Conservation (phyloP, 257 asterid species). For the Lithospermum erythrorhizon region DNA sequence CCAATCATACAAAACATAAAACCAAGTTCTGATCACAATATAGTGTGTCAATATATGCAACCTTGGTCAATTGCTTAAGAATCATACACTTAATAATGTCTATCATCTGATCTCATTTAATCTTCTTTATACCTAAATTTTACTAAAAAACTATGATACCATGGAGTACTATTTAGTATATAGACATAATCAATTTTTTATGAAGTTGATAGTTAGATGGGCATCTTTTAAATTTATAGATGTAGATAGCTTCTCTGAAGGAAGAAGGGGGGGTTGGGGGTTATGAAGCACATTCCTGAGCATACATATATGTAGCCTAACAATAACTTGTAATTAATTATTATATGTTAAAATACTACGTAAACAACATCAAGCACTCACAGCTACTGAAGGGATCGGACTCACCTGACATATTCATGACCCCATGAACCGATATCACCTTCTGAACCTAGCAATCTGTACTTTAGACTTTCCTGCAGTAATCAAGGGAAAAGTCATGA, state of each 20-base stretch:
- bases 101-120: background rate
- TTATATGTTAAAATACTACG: background rate
- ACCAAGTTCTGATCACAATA: background rate
- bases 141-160: too few species aligned
- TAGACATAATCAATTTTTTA: too few species aligned
- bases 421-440: conserved; percentile 99
- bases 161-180: background rate
- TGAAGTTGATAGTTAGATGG: background rate
- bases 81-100: background rate
- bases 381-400: background rate
- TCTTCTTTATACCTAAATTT: background rate
- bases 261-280: too few species aligned
- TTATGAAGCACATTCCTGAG: background rate
- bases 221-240: too few species aligned
- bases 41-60: too few species aligned
- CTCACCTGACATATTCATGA: conserved; percentile 90
- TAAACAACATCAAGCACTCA: background rate
- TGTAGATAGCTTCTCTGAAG: background rate
- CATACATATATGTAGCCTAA: too few species aligned
- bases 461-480: conserved; percentile 83
- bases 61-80: too few species aligned
- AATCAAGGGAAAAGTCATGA: background rate
- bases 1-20: background rate
- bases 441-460: conserved; percentile 77
- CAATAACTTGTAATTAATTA: too few species aligned